Base-by-base conservation (phyloP, 345 rosid species). In the Litchi chinensis region DNA sequence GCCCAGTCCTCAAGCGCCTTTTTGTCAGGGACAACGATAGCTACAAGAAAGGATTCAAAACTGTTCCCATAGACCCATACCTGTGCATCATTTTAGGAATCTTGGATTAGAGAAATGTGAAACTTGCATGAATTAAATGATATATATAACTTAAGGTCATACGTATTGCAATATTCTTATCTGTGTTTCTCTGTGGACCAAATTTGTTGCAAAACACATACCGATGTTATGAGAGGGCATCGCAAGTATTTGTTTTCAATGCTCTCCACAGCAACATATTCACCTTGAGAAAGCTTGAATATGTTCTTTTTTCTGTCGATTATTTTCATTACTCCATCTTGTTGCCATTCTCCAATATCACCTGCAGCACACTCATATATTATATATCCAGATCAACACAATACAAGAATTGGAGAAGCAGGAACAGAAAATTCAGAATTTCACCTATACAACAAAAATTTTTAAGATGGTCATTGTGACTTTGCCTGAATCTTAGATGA, bases 51-150 rank as follows among this genome's bases (percentile, higher is more conserved):
- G 9, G 99, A 94, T 86, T 93, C 98, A 19, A 96, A 96, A 82
- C 99, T 96, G 85, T 94, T 96, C 59, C 97, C 98, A 8, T 96
- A 93, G 28, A 94, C 86, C 97, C 99, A 96, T 78, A 94, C 88
- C 99, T 93, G 90, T 59, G 64, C 66, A 48, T 1, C 22, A 75
- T 54, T 54, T 5, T 12, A 73, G 21, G 65, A 71, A 18, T 41
- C 43, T 24, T 26, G 24, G 62, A 43, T 37, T 8, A 13, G 6
- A 65, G 71, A 56, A 48, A 54, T 21, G 13, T 43, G 68, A 56
- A 71, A 76, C 48, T 59, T 66, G 26, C 43, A 44, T 43, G 48
- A 83, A 43, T 44, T 13, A 68, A 52, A 68, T n/a, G 57, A 40
- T 21, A 16, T 12, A 13, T 50, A 52, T 8, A 22, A 6, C 19